Base-by-base conservation (phyloP, 345 rosid genomes). In the Syzygium grande region DNA sequence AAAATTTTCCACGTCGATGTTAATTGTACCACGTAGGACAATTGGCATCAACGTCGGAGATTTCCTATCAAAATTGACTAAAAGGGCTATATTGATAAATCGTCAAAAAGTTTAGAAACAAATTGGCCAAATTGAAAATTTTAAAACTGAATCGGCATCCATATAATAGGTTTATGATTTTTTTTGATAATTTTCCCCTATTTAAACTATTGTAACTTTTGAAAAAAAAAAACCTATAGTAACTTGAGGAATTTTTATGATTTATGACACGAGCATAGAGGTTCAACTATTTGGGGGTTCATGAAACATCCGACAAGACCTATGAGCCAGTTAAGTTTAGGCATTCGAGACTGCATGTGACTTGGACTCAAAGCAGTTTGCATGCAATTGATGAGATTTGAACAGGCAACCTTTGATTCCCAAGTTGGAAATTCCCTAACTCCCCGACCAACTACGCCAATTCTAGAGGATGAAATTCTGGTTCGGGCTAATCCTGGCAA, bases 1-100 rank as follows among this genome's bases (percentile, higher is more conserved):
- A 54, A 54, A 19, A 7, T 54, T 19, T 3, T 54, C 4, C 58
- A 19, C 23, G 10, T 54, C 19, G 19, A 21, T 3, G 10, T 3
- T 22, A 4, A 54, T 0, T 1, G 0, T 29, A 0, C 1, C 41
- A 65, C 15, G 4, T 65, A 29, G 0, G 0, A 4, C 1, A 1
- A 2, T 4, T 7, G 2, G 5, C 41, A 6, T 29, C 2, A 9
- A 65, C 22, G 30, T 29, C 17, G 16, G 10, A 2, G 15, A 29
- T 65, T 65, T 3, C 1, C 7, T 0, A 0, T n/a, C 1, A 7
- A 65, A 29, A 65, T 15, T 65, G 41, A 2, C n/a, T 0, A 4
- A 0, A 58, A 58, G 12, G 13, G 25, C 63, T 58, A 58, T 0
- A 25, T 5, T 10, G 3, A 58, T 13, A 58, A 58, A 58, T 58